phyloP scores from a whole-genome alignment of 176 grass and related monocot species.

The Chrysopogon serrulatus region DNA sequence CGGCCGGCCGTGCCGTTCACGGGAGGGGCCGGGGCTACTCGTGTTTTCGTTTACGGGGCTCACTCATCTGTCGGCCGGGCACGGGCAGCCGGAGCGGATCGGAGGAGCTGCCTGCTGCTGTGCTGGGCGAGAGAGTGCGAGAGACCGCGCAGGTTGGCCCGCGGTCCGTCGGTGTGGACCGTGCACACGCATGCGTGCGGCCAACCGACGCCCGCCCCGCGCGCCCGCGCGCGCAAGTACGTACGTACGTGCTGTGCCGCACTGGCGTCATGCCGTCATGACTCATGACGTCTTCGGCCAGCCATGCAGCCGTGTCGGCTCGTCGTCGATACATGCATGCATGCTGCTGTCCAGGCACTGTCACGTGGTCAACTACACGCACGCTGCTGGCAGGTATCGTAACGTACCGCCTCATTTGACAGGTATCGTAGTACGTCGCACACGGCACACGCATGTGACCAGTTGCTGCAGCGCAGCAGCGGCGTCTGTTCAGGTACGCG shows the following conservation, averaged over 20 bases:
- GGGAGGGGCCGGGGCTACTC: neutral
- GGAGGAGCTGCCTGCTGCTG: neutral
- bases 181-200: neutral
- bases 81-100: neutral
- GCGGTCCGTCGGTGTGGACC: neutral
- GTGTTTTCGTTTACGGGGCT: neutral
- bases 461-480: neutral
- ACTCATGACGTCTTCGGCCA: neutral
- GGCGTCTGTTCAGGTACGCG: neutral
- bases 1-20: slow-evolving; percentile 23
- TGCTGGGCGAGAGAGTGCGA: too few species aligned
- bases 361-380: neutral
- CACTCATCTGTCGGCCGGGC: neutral
- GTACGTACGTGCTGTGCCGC: neutral
- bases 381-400: neutral
- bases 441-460: too few species aligned
- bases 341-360: neutral
- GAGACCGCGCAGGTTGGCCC: neutral
- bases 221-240: too few species aligned
- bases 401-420: neutral
- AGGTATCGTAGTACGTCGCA: too few species aligned
- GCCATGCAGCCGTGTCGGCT: neutral
- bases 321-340: neutral
- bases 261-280: neutral
- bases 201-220: too few species aligned